Percentiles rank a stretch among this genome's conserved stretches.
phyloP scores from a whole-genome alignment of 1,284 basidiomycete species.

The Leccinum fallax region DNA sequence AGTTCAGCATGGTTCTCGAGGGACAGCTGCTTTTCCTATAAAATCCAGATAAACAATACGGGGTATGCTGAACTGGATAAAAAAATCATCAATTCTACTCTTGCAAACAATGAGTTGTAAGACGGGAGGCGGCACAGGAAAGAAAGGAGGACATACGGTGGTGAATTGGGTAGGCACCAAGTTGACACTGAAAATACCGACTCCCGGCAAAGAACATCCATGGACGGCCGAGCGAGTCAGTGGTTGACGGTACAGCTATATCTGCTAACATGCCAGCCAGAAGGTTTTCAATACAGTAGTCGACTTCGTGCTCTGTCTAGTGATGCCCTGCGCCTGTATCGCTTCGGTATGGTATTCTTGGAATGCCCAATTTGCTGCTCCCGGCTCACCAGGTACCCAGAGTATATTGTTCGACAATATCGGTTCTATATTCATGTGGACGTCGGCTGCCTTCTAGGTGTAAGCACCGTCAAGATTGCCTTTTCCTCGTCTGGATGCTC shows the following conservation, averaged over 20 bases:
- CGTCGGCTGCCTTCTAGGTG: constrained; percentile 40
- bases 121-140: neutral
- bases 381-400: constrained; percentile 33
- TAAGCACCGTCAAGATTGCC: constrained; percentile 34
- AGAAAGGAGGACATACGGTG: neutral
- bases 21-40: neutral
- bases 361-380: neutral
- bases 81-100: neutral
- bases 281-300: constrained; percentile 15
- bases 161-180: neutral
- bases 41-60: neutral
- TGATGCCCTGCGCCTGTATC: constrained; percentile 15
- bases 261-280: constrained; percentile 7
- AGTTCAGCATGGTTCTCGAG: neutral
- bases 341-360: constrained; percentile 17
- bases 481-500: constrained; percentile 40
- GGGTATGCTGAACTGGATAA: neutral
- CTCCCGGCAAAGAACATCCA: neutral
- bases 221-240: neutral
- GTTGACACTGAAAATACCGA: neutral
- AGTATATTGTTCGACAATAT: constrained; percentile 44
- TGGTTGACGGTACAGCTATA: too few relatives aligned
- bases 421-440: constrained; percentile 44
- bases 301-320: constrained; percentile 23
- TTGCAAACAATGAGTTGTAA: neutral